Percentiles rank a stretch among this genome's conserved stretches.
These are phyloP conservation scores for Lentinula guzmanii DNA, from an alignment of 768 basidiomycete genomes.

Conservation along the genomic window DNA sequence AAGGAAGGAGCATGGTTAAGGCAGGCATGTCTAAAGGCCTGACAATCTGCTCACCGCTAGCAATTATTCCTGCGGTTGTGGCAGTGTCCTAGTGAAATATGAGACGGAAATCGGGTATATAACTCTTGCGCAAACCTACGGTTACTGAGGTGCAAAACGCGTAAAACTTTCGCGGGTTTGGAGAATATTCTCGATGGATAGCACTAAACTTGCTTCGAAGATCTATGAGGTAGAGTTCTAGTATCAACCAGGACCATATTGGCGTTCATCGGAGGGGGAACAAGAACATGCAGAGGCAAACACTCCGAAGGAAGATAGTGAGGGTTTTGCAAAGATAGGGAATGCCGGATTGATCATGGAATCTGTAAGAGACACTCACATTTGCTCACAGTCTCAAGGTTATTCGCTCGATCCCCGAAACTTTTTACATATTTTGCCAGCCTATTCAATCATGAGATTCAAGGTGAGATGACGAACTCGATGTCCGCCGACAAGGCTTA, in stretches of 20 bases:
- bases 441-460: conserved; percentile 18
- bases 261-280: neutral
- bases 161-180: conserved; percentile 69
- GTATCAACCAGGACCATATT: neutral
- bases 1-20: neutral
- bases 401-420: conserved; percentile 66
- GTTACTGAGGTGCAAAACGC: conserved; percentile 76
- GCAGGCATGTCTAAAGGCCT: neutral
- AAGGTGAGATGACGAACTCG: neutral
- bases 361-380: conserved; percentile 37
- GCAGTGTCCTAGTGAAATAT: conserved; percentile 44
- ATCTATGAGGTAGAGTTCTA: conserved; percentile 31
- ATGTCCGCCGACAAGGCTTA: neutral
- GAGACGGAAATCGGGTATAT: neutral
- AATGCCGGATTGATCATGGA: neutral
- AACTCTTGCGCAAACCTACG: conserved; percentile 24
- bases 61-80: conserved; percentile 72
- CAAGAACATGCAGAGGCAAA: neutral
- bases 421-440: conserved; percentile 67
- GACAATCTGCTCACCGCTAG: conserved; percentile 48
- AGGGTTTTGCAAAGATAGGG: neutral
- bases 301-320: neutral
- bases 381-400: conserved; percentile 65
- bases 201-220: conserved; percentile 67
- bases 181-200: conserved; percentile 73